phyloP scores from a whole-genome alignment of 2,329 filamentous ascomycete genomes.

The Trichoderma sp. region DNA sequence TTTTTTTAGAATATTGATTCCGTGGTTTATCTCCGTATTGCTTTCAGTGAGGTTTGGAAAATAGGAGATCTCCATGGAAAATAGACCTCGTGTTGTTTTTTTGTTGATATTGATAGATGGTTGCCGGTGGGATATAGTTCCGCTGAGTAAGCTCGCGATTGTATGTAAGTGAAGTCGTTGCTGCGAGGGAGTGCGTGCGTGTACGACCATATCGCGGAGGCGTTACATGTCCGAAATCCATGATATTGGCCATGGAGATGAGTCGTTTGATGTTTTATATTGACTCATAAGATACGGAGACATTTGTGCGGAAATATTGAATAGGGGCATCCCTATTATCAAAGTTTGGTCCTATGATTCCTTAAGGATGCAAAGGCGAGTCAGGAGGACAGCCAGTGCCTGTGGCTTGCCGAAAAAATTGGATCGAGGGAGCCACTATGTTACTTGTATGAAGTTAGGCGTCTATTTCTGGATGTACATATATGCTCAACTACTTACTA shows the following conservation, averaged over 20 bases:
- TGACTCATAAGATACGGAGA: not conserved
- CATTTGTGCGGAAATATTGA: not conserved
- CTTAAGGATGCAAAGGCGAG: not conserved
- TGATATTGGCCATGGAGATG: not conserved
- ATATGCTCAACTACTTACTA: no score
- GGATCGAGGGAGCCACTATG: not conserved
- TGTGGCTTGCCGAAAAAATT: not conserved
- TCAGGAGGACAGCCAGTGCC: not conserved
- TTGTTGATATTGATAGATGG: not conserved
- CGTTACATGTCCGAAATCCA: not conserved
- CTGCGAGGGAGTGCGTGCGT: not conserved
- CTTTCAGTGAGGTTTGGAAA: not conserved
- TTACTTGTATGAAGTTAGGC: not conserved
- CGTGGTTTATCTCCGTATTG: not conserved
- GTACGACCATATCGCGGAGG: not conserved
- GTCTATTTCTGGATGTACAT: not conserved
- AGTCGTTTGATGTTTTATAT: not conserved
- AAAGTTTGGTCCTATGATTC: not conserved
- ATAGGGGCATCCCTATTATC: not conserved
- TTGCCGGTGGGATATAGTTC: not conserved
- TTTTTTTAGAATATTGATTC: not conserved
- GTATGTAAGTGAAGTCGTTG: not conserved
- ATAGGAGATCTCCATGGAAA: not conserved
- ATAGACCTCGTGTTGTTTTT: not conserved
- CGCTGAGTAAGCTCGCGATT: not conserved